Evolutionary conservation across 139 green algal genomes (phyloP).

Genomic region (Nannochloris sp.): DNA sequence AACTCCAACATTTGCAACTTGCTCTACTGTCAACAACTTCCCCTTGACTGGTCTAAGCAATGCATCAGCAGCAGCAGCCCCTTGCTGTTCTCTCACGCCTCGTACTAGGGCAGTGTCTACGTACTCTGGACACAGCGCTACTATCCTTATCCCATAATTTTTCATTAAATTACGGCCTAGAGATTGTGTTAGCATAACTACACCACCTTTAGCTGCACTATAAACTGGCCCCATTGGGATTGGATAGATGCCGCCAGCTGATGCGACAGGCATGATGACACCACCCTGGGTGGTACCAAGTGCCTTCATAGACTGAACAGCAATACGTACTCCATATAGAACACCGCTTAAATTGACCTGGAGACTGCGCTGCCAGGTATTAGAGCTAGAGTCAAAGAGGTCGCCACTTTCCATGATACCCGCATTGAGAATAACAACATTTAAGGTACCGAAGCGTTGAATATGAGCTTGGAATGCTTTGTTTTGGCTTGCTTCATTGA

Average conservation of each 20-base stretch:
- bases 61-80: not conserved
- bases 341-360: constrained; percentile 64
- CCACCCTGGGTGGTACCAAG: not conserved
- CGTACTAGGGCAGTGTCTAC: constrained; percentile 63
- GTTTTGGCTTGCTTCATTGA: constrained; percentile 18
- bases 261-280: constrained; percentile 56
- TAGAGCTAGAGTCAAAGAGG: constrained; percentile 19
- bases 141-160: constrained; percentile 34
- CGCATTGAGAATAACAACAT: constrained; percentile 65
- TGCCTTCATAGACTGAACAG: constrained; percentile 16
- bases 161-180: constrained; percentile 27
- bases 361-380: constrained; percentile 49
- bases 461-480: constrained; percentile 41
- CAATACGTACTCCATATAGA: constrained; percentile 33
- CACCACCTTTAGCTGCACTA: constrained; percentile 62
- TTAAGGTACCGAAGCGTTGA: constrained; percentile 24
- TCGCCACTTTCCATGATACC: constrained; percentile 54
- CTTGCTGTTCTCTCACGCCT: not conserved
- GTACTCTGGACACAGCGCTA: constrained; percentile 54
- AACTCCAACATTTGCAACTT: constrained; percentile 25
- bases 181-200: constrained; percentile 58
- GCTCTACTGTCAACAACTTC: constrained; percentile 14
- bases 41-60: not conserved
- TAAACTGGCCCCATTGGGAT: constrained; percentile 67
- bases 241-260: constrained; percentile 64